These are phyloP conservation scores for Cadophora sp. DNA, from an alignment of 2,329 filamentous ascomycete genomes.

Conservation along the genomic window DNA sequence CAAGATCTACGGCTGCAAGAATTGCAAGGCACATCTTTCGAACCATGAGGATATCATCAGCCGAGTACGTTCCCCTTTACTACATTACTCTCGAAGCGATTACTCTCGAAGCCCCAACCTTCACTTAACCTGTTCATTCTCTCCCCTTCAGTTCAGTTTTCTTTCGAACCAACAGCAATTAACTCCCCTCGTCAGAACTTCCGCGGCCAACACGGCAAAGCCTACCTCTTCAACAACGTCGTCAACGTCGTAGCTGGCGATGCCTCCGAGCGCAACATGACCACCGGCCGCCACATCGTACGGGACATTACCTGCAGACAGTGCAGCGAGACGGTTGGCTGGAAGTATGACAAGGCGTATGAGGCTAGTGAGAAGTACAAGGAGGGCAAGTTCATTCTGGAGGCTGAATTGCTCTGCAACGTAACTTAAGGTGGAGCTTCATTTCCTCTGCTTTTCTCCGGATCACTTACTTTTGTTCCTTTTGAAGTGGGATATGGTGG, in stretches of 20 bases:
- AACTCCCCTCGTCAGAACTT: slow-evolving; percentile 73
- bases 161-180: slow-evolving; percentile 51
- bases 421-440: slow-evolving; percentile 56
- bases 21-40: slow-evolving; percentile 93
- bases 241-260: slow-evolving; percentile 89
- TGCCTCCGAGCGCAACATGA: slow-evolving; percentile 96
- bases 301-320: slow-evolving; percentile 91
- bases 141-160: not conserved
- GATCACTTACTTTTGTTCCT: not conserved
- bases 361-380: slow-evolving; percentile 96
- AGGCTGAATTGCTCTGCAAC: slow-evolving; percentile 86
- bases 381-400: slow-evolving; percentile 96
- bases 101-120: not conserved
- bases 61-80: slow-evolving; percentile 64
- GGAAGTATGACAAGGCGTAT: slow-evolving; percentile 99
- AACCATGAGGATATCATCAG: slow-evolving; percentile 97
- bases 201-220: slow-evolving; percentile 96
- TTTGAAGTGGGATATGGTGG: not conserved
- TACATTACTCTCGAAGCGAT: not conserved
- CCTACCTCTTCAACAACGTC: slow-evolving; percentile 92
- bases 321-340: slow-evolving; percentile 92
- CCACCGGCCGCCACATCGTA: slow-evolving; percentile 91
- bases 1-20: slow-evolving; percentile 92
- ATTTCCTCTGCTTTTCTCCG: not conserved
- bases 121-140: slow-evolving; percentile 20